Base-by-base conservation (phyloP, 306 rosid species). In the Purshia tridentata region DNA sequence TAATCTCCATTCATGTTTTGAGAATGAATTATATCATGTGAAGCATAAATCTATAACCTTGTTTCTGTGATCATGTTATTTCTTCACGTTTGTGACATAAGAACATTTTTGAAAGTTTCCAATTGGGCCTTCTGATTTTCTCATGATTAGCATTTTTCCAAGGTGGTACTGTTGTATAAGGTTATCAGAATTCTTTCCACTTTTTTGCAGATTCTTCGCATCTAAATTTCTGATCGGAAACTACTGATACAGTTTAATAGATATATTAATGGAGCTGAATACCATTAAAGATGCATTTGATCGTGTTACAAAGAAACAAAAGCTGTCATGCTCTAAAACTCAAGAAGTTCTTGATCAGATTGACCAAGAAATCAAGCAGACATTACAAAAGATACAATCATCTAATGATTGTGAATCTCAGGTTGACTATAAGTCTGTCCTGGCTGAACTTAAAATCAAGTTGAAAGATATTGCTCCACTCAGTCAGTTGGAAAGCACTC, bases 251-350 rank as follows among this genome's bases (percentile, higher is more conserved):
- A 2, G 19, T 67, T 45, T 20, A 20, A 5, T 12, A 40, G 19
- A 76, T 19, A 19, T 67, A 40, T 19, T 41, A 69, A 94, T 94
- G 99, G 99, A 91, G 81, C 85, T 88, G 80, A 86, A 78, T 74
- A 75, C 81, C 74, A 83, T 94, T 70, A 89, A 76, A 84, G 99
- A 91, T 85, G 90, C 82, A 77, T 73, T 75, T 75, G 85, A 86
- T 44, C 71, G 78, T 42, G 83, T 78, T 60, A 41, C 84, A 5
- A 86, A 81, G 90, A 91, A 94, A 84, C 99, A 94, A 83, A 94
- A 91, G 82, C 58, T 89, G 35, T 89, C 91, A 67, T 82, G 87
- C 81, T 86, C 90, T 58, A 91, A 83, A 85, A 79, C 83, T 69
- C 95, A 89, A 76, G 96, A 91, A 84, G 87, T 83, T 66, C 63